Evolutionary conservation across 2,329 filamentous ascomycete genomes (phyloP), one percentile per base, ranked within the genome.

Genomic region (Sporothrix mexicana): DNA sequence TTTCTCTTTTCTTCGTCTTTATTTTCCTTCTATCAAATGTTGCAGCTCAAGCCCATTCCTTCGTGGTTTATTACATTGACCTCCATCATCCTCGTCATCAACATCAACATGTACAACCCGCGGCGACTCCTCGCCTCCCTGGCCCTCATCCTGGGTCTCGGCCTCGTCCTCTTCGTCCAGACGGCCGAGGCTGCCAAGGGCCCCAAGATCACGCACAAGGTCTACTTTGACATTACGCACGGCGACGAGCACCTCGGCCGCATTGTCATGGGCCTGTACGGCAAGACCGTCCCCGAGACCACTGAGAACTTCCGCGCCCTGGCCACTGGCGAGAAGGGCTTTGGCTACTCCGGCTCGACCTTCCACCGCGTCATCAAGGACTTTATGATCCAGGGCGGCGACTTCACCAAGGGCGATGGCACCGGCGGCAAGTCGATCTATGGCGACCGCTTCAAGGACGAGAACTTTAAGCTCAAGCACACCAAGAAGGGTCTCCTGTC

Each of bases 391-490:
- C 93, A 95, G 86, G 93, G 93, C 78, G 93, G 93, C 82, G 93
- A 96, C 86, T 95, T 96, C 84, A 95, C 93, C 82, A 91, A 89
- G 77, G 90, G 90, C 73, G 92, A 96, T 79, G 90, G 93, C 79
- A 95, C 93, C 76, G 93, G 93, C 81, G 93, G 93, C 83, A 95
- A 94, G 88, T 94, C 92, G 76, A 95, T 96, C 86, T 96, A 95
- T 82, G 93, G 93, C 79, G 86, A 88, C 78, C 93, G 93, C 84
- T 96, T 96, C 85, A 84, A 89, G 76, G 93, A 97, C 79, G 93
- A 97, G 90, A 96, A 95, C 91, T 96, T 97, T 88, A 95, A 96
- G 91, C 88, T 95, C 81, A 95, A 94, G 88, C 93, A 97, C 90
- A 89, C 87, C 86, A 94, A 94, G 88, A 91, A 90, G 83, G 93